These are phyloP conservation scores for Obba rivulosa DNA, from an alignment of 768 basidiomycete species.

Conservation along the genomic window DNA sequence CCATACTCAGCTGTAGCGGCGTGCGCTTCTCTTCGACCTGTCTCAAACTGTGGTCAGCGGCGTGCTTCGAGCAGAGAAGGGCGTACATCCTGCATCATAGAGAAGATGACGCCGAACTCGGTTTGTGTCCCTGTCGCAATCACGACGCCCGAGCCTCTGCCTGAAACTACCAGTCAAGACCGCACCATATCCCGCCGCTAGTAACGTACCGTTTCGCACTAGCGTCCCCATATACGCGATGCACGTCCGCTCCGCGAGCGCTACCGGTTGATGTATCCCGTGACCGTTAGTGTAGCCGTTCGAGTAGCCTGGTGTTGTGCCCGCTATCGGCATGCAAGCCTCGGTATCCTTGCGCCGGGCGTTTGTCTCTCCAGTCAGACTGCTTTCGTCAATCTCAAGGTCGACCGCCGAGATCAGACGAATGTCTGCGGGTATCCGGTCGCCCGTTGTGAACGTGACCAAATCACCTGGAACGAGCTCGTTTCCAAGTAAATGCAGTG, in stretches of 20 bases:
- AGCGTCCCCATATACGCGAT: conserved; percentile 96
- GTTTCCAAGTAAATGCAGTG: conserved; percentile 84
- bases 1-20: conserved; percentile 91
- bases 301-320: background rate
- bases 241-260: conserved; percentile 80
- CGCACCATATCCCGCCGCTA: background rate
- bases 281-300: conserved; percentile 17
- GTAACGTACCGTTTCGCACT: conserved; percentile 70
- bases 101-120: conserved; percentile 94
- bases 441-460: conserved; percentile 83
- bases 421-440: conserved; percentile 92
- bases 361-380: conserved; percentile 88
- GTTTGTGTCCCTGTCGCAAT: conserved; percentile 82
- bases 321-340: conserved; percentile 42
- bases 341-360: conserved; percentile 65
- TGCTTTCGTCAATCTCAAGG: conserved; percentile 93
- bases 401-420: conserved; percentile 78
- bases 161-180: conserved; percentile 29
- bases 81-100: conserved; percentile 93
- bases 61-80: background rate
- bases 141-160: conserved; percentile 80
- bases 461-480: conserved; percentile 96
- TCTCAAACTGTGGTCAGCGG: background rate
- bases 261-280: conserved; percentile 32
- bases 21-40: conserved; percentile 85